Evolutionary conservation across 192 early-diverging fungal species (phyloP).

Genomic region (Rhizoclosmatium sp.): DNA sequence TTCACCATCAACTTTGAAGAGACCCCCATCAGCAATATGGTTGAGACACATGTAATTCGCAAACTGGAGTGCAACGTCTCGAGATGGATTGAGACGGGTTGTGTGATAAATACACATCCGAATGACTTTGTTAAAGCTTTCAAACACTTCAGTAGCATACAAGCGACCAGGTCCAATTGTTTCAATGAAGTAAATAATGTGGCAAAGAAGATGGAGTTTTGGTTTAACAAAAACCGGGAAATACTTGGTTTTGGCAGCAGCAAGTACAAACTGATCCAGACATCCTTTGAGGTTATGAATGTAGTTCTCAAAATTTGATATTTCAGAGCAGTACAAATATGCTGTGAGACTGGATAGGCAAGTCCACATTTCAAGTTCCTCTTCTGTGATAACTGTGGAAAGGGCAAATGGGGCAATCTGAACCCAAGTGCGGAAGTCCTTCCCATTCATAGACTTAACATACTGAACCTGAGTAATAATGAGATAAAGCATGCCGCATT

Average conservation of each 20-base stretch:
- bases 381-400: background rate
- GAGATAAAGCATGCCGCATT: background rate
- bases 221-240: background rate
- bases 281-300: background rate
- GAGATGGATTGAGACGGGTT: background rate
- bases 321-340: background rate
- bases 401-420: slow-evolving; percentile 22
- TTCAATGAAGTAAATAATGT: background rate
- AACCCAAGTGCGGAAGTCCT: background rate
- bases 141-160: slow-evolving; percentile 18
- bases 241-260: background rate
- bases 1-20: background rate
- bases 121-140: slow-evolving; percentile 12
- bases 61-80: slow-evolving; percentile 1
- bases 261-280: slow-evolving; percentile 4
- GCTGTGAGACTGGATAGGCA: background rate
- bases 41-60: background rate
- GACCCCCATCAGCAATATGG: background rate
- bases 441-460: slow-evolving; percentile 3
- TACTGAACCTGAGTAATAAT: slow-evolving; percentile 14
- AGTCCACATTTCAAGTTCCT: background rate
- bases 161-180: slow-evolving; percentile 1
- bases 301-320: background rate
- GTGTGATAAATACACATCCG: slow-evolving; percentile 4
- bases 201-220: background rate